Evolutionary conservation across 106 monocot species (phyloP).

Genomic region (Acorus calamus): DNA sequence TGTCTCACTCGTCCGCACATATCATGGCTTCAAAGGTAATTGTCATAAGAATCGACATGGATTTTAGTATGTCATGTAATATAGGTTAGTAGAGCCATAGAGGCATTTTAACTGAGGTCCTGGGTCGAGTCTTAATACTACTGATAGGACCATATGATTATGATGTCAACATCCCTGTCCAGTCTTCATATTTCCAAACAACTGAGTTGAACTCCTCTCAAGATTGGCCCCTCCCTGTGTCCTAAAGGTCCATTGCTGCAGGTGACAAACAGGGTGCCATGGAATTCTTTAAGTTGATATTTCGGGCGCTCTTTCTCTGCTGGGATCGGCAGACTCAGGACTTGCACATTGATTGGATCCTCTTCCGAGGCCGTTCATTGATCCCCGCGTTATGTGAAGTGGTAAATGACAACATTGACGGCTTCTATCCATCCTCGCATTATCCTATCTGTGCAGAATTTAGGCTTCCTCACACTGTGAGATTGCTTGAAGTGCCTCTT

Average conservation of each 20-base stretch:
- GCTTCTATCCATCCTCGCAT: slow-evolving; percentile 85
- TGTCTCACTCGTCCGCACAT: slow-evolving; percentile 77
- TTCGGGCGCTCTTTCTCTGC: slow-evolving; percentile 86
- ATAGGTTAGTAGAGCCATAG: too few relatives aligned
- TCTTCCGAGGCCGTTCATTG: slow-evolving; percentile 72
- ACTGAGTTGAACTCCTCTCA: too few relatives aligned
- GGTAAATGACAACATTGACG: slow-evolving; percentile 82
- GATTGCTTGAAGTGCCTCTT: slow-evolving; percentile 27
- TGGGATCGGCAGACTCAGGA: slow-evolving; percentile 99
- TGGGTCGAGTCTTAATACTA: too few relatives aligned
- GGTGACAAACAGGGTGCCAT: slow-evolving; percentile 75
- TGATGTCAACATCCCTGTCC: too few relatives aligned
- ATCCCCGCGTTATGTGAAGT: slow-evolving; percentile 81
- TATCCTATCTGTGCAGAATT: slow-evolving; percentile 77
- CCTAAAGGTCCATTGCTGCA: slow-evolving; percentile 13
- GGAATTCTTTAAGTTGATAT: slow-evolving; percentile 80
- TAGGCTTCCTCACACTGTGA: slow-evolving; percentile 53
- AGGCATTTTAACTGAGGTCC: too few relatives aligned
- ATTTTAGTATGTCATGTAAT: too few relatives aligned
- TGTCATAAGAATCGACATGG: too few relatives aligned
- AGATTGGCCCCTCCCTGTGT: too few relatives aligned
- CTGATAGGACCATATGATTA: not conserved
- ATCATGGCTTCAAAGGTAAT: slow-evolving; percentile 94
- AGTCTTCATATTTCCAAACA: too few relatives aligned
- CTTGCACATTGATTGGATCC: slow-evolving; percentile 84